Evolutionary conservation across 2,329 filamentous ascomycete species (phyloP).

Genomic region (Colletotrichum sp.): DNA sequence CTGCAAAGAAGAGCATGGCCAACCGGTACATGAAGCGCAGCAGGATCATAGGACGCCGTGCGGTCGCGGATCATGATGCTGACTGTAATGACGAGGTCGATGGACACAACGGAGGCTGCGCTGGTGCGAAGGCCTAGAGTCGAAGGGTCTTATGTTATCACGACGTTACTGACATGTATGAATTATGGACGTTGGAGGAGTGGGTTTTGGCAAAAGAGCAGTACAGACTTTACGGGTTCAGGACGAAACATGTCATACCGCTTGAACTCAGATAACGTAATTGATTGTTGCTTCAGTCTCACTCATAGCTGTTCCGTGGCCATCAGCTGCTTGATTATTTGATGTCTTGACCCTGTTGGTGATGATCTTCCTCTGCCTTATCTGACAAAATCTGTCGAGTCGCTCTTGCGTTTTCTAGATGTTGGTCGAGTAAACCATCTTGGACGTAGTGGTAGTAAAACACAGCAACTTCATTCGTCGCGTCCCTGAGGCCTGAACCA

Average conservation of each 20-base stretch:
- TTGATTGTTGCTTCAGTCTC: not conserved
- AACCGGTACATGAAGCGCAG: constrained; percentile 10
- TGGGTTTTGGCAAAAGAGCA: not conserved
- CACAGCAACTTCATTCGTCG: not conserved
- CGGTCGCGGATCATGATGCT: not conserved
- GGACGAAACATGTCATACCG: not conserved
- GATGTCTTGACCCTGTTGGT: too few relatives aligned
- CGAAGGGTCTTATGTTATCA: not conserved
- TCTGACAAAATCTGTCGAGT: accelerated
- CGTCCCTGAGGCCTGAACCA: not conserved
- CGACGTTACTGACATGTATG: not conserved
- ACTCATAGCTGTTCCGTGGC: not conserved
- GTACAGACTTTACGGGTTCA: not conserved
- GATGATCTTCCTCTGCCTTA: too few relatives aligned
- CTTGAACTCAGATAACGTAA: not conserved
- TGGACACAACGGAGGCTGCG: not conserved
- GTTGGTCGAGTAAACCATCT: not conserved
- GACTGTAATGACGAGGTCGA: not conserved
- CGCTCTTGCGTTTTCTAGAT: not conserved
- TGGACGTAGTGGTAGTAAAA: not conserved
- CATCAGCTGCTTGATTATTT: accelerated
- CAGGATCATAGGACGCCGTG: constrained; percentile 13
- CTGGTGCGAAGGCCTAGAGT: not conserved
- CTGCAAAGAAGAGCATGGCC: not conserved
- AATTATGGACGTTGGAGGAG: not conserved